Base-by-base conservation (phyloP, 306 rosid species). In the Corylus heterophylla region DNA sequence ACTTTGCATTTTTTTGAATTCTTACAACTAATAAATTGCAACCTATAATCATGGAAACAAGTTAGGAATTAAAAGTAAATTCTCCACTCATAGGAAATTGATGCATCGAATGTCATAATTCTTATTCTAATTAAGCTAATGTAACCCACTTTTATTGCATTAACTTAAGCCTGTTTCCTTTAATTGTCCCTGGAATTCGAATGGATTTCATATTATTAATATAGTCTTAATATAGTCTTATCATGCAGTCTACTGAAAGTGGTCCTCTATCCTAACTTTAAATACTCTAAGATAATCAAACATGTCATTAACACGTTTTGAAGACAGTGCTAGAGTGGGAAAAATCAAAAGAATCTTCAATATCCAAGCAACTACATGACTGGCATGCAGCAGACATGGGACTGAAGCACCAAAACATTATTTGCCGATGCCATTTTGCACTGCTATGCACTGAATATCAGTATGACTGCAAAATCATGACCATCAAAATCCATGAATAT, bases 371-470 rank as follows among this genome's bases (percentile, higher is more conserved):
- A 5, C 78, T 17, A 63, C 2, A 68, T 37, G n/a, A 42, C 59
- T 45, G 69, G 42, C 56, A 76, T 39, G 69, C 67, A 56, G 39
- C 25, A 80, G 11, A 61, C 18, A 54, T 8, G 16, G 54, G n/a
- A 54, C 59, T 29, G 42, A 63, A 55, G n/a, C 69, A 63, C 45
- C 45, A 14, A 63, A 29, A 63, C 45, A 31, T 14, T 29, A 31
- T 54, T 35, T 29, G 62, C 29, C 27, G 5, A 13, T 2, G 11
- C 18, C 45, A 29, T 13, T 9, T 35, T 58, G n/a, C 71, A 44
- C 69, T 9, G 49, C 13, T 66, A 64, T 20, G 29, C 12, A 10
- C 71, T 13, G 70, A 74, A 68, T 10, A 71, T 81, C 81, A 58
- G 50, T 13, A 61, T 2, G 10, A 56, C 50, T n/a, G 56, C 29